phyloP scores from a whole-genome alignment of 23 red algal genomes.

The Agarophyton chilense region DNA sequence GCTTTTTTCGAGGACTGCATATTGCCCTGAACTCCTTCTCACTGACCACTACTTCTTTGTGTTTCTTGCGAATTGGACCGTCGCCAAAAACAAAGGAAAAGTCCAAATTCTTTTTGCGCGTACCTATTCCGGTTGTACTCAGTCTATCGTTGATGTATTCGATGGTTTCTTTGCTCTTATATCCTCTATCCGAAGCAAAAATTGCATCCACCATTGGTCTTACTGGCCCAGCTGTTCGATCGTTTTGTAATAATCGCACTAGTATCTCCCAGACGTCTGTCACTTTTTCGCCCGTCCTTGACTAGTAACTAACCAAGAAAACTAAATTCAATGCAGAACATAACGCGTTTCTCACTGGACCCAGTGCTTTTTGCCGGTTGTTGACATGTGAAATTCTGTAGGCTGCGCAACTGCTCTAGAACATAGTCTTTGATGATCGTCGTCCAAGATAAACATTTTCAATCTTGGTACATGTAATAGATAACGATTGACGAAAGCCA shows the following conservation, averaged over 20 bases:
- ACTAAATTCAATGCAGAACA: background rate
- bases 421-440: slow-evolving; percentile 18
- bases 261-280: slow-evolving; percentile 1
- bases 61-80: background rate
- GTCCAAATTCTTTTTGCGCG: slow-evolving; percentile 16
- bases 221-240: background rate
- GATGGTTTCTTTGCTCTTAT: background rate
- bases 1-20: background rate
- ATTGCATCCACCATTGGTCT: slow-evolving; percentile 13
- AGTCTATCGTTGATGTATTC: background rate
- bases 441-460: background rate
- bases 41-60: background rate
- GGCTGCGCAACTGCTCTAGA: background rate
- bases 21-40: background rate
- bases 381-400: background rate
- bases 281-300: background rate
- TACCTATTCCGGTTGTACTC: slow-evolving; percentile 10
- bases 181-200: background rate
- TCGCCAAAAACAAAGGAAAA: slow-evolving; percentile 32
- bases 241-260: background rate
- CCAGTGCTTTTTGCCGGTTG: slow-evolving; percentile 21
- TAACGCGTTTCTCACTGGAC: slow-evolving; percentile 9
- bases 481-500: background rate
- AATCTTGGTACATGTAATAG: background rate
- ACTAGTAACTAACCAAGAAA: background rate